phyloP scores from a whole-genome alignment of 768 basidiomycete species.

The Suillus decipiens region DNA sequence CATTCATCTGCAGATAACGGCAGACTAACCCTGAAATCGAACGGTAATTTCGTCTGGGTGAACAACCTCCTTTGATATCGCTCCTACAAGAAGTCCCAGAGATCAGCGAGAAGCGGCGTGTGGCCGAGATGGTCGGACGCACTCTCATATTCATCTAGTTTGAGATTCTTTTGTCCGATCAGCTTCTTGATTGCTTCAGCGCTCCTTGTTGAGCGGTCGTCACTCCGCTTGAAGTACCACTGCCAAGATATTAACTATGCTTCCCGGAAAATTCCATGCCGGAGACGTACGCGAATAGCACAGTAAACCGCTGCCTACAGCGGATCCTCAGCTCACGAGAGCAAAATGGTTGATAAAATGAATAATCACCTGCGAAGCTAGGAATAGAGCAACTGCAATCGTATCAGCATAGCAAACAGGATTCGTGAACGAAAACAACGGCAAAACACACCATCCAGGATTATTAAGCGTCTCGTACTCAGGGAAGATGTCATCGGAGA shows the following conservation, averaged over 20 bases:
- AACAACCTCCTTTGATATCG: slow-evolving; percentile 83
- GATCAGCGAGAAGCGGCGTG: neutral
- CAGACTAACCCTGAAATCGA: slow-evolving; percentile 57
- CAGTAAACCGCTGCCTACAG: slow-evolving; percentile 4
- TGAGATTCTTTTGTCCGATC: slow-evolving; percentile 63
- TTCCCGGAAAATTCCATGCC: neutral
- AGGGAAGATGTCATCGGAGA: slow-evolving; percentile 2
- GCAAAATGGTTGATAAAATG: neutral
- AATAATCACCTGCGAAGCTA: slow-evolving; percentile 6
- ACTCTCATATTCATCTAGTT: slow-evolving; percentile 93
- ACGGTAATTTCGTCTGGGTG: slow-evolving; percentile 87
- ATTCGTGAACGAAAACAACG: neutral
- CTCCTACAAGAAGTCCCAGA: slow-evolving; percentile 45
- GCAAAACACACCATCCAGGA: neutral
- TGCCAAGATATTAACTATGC: neutral
- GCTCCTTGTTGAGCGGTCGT: neutral
- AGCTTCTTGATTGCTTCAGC: slow-evolving; percentile 8
- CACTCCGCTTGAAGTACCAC: slow-evolving; percentile 6
- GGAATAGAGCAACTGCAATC: slow-evolving; percentile 5
- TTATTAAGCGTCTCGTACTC: slow-evolving; percentile 5
- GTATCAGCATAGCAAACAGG: no score
- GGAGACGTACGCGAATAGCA: slow-evolving; percentile 1
- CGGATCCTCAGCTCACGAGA: neutral
- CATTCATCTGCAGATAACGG: neutral
- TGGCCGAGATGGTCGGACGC: slow-evolving; percentile 28